Base-by-base conservation (phyloP, 208 protist species). In the Leishmania martiniquensis region DNA sequence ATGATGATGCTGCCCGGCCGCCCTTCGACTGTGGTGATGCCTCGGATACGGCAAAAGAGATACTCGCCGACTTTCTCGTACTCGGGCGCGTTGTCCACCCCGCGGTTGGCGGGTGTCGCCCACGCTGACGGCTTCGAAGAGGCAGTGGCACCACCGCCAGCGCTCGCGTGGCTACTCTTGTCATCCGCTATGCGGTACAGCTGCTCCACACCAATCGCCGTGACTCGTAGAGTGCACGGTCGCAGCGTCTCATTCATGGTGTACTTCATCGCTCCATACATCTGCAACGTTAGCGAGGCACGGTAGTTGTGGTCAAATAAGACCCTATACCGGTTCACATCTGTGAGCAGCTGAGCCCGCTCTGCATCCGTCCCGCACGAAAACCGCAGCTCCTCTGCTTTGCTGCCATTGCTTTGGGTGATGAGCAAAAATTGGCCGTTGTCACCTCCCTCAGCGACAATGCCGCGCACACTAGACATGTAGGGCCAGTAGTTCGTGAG, bases 401-500 rank as follows among this genome's bases (percentile, higher is more conserved):
- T 91, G 51, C 52, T 63, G 57, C 76, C 71, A 39, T 52, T 86
- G 52, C 83, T 89, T 42, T 73, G 72, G 42, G 83, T 71, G n/a
- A 75, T 73, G 47, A 98, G 72, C 15, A 79, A 76, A 68, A 98
- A 96, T 39, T 94, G 83, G 0, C 80, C 76, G 32, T 52, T 25
- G 3, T 72, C 82, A 10, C 71, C 55, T 9, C 81, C 49, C 2
- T 88, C 85, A 1, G 95, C 78, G 2, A 78, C n/a, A 39, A 87
- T 91, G 79, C 86, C 87, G 47, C 76, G 74, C 59, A 85, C 44
- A 34, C 47, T 84, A 0, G 67, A 54, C 7, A 49, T 25, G 71
- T 91, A 98, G 5, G 91, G 75, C 87, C 90, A 98, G 22, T 66
- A 85, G 77, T 98, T 98, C 12, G 96, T 98, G 47, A 96, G 72